Evolutionary conservation across 768 basidiomycete genomes (phyloP).

Genomic region (Suillus tomentosus): DNA sequence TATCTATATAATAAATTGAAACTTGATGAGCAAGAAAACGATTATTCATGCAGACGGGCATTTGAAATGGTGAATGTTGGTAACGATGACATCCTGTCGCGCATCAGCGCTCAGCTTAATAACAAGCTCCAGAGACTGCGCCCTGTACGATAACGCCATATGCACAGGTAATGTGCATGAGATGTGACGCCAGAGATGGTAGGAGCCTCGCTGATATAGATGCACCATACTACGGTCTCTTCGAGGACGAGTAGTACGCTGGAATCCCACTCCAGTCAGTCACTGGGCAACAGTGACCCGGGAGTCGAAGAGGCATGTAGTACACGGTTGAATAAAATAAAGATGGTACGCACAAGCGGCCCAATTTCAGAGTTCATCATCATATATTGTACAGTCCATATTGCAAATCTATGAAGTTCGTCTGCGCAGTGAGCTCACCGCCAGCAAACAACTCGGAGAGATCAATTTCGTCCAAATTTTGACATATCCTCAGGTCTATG

Average conservation of each 20-base stretch:
- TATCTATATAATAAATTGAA: neutral
- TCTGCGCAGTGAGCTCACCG: conserved; percentile 19
- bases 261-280: neutral
- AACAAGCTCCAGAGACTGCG: too few species aligned
- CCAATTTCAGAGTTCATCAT: conserved; percentile 7
- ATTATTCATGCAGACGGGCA: neutral
- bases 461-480: conserved; percentile 21
- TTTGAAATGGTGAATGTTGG: neutral
- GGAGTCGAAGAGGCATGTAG: conserved; percentile 13
- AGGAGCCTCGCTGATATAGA: too few species aligned
- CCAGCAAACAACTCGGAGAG: conserved; percentile 25
- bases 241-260: neutral
- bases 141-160: too few species aligned
- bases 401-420: conserved; percentile 26
- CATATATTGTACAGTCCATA: conserved; percentile 20
- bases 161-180: too few species aligned
- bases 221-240: too few species aligned
- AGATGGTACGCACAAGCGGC: conserved; percentile 25
- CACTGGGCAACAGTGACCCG: neutral
- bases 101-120: too few species aligned
- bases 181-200: too few species aligned
- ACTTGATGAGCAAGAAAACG: neutral
- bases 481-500: neutral
- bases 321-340: conserved; percentile 32
- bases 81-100: too few species aligned